phyloP scores from a whole-genome alignment of 441 rosid species.

The Erysimum pusillum region DNA sequence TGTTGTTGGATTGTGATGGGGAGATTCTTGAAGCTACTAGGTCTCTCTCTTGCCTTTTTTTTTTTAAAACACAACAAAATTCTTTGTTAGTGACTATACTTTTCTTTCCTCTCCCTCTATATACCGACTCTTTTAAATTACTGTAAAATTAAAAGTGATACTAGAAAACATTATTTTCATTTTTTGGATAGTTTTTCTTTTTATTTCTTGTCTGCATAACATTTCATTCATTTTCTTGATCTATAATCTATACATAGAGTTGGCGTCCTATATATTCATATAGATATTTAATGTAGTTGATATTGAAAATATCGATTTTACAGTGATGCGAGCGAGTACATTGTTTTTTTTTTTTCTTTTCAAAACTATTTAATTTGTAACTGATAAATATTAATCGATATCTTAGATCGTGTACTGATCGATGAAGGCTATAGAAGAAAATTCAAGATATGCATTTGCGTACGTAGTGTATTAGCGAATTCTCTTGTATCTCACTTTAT shows the following conservation, averaged over 20 bases:
- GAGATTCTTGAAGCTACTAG: conserved; percentile 48
- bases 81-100: not conserved
- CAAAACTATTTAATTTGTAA: not conserved
- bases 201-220: no score
- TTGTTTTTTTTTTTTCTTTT: not conserved
- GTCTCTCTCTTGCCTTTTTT: not conserved
- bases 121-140: no score
- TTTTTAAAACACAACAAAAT: conserved; percentile 9
- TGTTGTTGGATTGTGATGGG: conserved; percentile 14
- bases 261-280: no score
- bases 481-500: conserved; percentile 37
- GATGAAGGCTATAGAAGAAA: conserved; percentile 5
- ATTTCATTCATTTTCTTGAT: no score
- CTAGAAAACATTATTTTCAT: no score
- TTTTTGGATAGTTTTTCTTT: no score
- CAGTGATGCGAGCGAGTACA: not conserved
- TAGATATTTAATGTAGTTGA: no score
- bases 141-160: no score
- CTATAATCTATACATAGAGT: no score
- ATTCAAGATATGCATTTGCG: not conserved
- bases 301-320: not conserved
- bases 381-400: not conserved
- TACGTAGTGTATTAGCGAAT: conserved; percentile 12
- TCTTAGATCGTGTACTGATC: conserved; percentile 2
- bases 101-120: no score